Base-by-base conservation (phyloP, 192 early-diverging fungal species). In the Umbelopsis sp. region DNA sequence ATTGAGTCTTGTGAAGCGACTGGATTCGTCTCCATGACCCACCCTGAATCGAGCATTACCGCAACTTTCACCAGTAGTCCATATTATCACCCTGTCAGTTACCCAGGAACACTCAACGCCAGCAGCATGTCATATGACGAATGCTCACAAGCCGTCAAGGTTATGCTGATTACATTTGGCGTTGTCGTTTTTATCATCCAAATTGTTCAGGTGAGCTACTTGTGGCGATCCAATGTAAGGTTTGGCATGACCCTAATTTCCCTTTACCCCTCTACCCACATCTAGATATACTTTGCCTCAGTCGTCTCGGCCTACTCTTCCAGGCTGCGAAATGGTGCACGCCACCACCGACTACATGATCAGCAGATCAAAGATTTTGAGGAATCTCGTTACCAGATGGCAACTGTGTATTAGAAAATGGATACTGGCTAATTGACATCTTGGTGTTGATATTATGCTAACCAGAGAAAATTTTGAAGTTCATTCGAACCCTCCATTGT, bases 291-390 rank as follows among this genome's bases (percentile, higher is more conserved):
- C 47, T 78, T 78, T 74, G 77, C 72, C 29, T 43, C 72, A 1
- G 68, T 78, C 2, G 77, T 78, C 9, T 36, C 45, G 9, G 74
- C 78, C n/a, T 80, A 80, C 70, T 70, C 78, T 22, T 50, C 50
- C 8, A 38, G 74, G 34, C 66, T 80, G 2, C 71, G 62, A 36
- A 80, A 71, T 50, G 78, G 74, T n/a, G 78, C 78, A 21, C 78
- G 78, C 53, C 78, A 80, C 52, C 78, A 80, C 72, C 44, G 74
- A 45, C 49, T 80, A 6, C 78, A 76, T 43, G 78, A 80, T 68
- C 78, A 80, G n/a, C 78, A 80, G 68, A 80, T 80, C 49, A 80
- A 80, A 51, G 78, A 80, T 34, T 80, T 75, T 66, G 78, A 80
- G 66, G 78, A 80, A 29, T 75, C 78, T 24, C 41, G 74, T 69